These are phyloP conservation scores for Aspergillus indologenus DNA, from an alignment of 495 filamentous ascomycete species.

Conservation along the genomic window DNA sequence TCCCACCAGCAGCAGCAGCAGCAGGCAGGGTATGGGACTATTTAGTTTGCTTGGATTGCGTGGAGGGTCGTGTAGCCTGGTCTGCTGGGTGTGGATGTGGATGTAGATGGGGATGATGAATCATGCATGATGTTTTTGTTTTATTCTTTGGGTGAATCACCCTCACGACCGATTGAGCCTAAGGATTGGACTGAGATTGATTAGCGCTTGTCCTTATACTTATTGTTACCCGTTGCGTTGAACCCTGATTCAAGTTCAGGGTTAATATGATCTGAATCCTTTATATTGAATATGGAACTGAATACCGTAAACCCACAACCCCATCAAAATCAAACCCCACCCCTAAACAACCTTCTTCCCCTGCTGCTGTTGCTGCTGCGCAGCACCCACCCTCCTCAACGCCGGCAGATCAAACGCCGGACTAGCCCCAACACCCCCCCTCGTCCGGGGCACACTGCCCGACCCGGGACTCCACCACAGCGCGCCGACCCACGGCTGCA, in stretches of 20 bases:
- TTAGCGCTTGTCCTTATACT: too few relatives aligned
- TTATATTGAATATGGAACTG: too few relatives aligned
- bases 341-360: conserved; percentile 15
- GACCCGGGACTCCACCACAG: conserved; percentile 68
- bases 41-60: conserved; percentile 14
- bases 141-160: too few relatives aligned
- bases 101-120: too few relatives aligned
- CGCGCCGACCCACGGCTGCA: conserved; percentile 93
- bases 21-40: conserved; percentile 48
- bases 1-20: conserved; percentile 31
- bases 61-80: too few relatives aligned
- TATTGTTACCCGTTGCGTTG: too few relatives aligned
- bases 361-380: conserved; percentile 4
- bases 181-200: too few relatives aligned
- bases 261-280: too few relatives aligned
- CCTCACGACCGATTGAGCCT: too few relatives aligned
- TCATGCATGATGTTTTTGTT: too few relatives aligned
- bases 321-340: neutral
- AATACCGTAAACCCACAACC: neutral
- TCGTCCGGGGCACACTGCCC: conserved; percentile 53
- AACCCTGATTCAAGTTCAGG: too few relatives aligned
- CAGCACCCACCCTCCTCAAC: conserved; percentile 50
- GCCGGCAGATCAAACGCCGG: conserved; percentile 70
- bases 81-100: too few relatives aligned
- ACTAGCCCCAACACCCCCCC: conserved; percentile 63